These are phyloP conservation scores for Fusarium udum DNA, from an alignment of 2,329 filamentous ascomycete genomes.

Conservation along the genomic window DNA sequence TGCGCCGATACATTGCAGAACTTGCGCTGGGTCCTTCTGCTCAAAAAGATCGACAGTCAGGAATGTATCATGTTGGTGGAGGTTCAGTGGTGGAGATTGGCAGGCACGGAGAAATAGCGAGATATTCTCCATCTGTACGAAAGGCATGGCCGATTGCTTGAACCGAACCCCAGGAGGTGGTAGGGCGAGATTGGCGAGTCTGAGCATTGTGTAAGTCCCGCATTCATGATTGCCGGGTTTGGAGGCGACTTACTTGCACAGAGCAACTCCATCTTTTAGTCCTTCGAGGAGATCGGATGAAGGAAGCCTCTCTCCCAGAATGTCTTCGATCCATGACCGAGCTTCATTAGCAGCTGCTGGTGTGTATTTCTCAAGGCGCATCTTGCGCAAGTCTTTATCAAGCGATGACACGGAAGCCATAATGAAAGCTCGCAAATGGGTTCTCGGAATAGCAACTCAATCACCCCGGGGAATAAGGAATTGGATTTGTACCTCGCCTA, in stretches of 20 bases:
- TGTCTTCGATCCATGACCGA: constrained; percentile 84
- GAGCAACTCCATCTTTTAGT: constrained; percentile 88
- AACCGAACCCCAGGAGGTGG: constrained; percentile 84
- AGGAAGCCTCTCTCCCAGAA: constrained; percentile 77
- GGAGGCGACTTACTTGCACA: constrained; percentile 79
- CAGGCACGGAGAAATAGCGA: constrained; percentile 93
- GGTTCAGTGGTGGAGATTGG: constrained; percentile 82
- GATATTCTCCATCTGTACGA: constrained; percentile 99
- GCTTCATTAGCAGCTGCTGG: constrained; percentile 88
- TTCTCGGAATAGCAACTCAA: not conserved
- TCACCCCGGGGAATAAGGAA: not conserved
- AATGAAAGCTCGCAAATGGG: constrained; percentile 30
- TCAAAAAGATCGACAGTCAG: constrained; percentile 97
- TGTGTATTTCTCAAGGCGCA: constrained; percentile 94
- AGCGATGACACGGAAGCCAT: constrained; percentile 96
- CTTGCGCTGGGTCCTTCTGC: constrained; percentile 93
- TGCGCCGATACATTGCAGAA: constrained; percentile 88
- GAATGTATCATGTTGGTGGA: constrained; percentile 94
- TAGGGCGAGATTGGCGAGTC: constrained; percentile 82
- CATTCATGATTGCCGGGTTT: constrained; percentile 9
- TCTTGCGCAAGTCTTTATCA: constrained; percentile 92
- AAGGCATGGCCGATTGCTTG: constrained; percentile 94
- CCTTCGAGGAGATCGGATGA: constrained; percentile 82
- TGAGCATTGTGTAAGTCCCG: constrained; percentile 48
- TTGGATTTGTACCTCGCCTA: not conserved